Evolutionary conservation across 768 basidiomycete species (phyloP), one percentile per base, ranked within the genome.

Genomic region (Pulveroboletus sp.): DNA sequence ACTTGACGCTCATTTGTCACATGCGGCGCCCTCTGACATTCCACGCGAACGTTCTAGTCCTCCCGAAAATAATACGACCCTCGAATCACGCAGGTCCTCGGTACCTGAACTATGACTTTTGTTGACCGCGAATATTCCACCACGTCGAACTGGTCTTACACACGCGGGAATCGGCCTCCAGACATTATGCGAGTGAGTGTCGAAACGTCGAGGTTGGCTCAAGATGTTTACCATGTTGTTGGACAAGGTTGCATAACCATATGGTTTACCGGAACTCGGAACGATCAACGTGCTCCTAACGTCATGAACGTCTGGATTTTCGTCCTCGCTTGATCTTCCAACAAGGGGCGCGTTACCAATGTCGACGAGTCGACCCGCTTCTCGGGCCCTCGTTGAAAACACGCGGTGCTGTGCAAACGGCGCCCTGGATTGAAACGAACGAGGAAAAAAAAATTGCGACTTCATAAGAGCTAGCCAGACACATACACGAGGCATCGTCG

Each of bases 301-400:
- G n/a, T n/a, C n/a, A n/a, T n/a, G n/a, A n/a, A n/a, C n/a, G n/a
- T n/a, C n/a, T n/a, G n/a, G n/a, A n/a, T n/a, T 29, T 29, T 5
- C 31, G 31, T 17, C 10, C 26, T 10, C 29, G n/a, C 42, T 37
- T 36, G 50, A 50, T 55, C 50, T 36, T n/a, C n/a, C n/a, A n/a
- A n/a, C n/a, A n/a, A n/a, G n/a, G n/a, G n/a, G n/a, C n/a, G n/a
- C n/a, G n/a, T n/a, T n/a, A n/a, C n/a, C n/a, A n/a, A n/a, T n/a
- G n/a, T n/a, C n/a, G n/a, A n/a, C n/a, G n/a, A n/a, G n/a, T n/a
- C n/a, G n/a, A n/a, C n/a, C n/a, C 35, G 26, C 48, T 45, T 27
- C 37, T 47, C n/a, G n/a, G 27, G 31, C 50, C 58, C 61, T 64
- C 61, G 43, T 58, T 64, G 61, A 58, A 62, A 50, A 62, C 61